Evolutionary conservation across 148 eudicot species (phyloP).

Genomic region (Rhododendron vialii): DNA sequence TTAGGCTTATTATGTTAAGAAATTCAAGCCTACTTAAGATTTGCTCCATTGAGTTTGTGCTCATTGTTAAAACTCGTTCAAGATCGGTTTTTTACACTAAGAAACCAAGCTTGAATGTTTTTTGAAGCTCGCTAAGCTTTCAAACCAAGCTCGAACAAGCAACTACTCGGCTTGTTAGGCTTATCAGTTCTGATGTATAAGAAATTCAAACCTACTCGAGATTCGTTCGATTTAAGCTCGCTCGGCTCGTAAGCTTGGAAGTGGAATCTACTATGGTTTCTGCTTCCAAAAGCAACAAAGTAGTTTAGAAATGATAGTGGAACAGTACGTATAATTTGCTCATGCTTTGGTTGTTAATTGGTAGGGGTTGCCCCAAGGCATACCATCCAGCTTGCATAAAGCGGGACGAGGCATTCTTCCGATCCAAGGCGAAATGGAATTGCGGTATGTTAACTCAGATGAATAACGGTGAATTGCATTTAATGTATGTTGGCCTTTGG

Average conservation of each 20-base stretch:
- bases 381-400: slow-evolving; percentile 91
- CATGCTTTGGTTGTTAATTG: background rate
- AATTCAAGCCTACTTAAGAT: too few relatives aligned
- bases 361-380: slow-evolving; percentile 89
- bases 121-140: too few relatives aligned
- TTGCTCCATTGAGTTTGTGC: background rate
- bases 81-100: background rate
- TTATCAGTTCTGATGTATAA: background rate
- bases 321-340: background rate
- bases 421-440: slow-evolving; percentile 57
- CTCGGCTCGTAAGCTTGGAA: background rate
- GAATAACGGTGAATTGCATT: background rate
- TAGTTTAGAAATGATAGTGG: background rate
- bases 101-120: too few relatives aligned
- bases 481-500: background rate
- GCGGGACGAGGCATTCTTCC: slow-evolving; percentile 78
- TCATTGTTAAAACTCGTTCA: background rate
- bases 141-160: too few relatives aligned
- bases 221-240: background rate
- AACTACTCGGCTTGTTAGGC: background rate
- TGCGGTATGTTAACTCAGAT: slow-evolving; percentile 52
- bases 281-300: background rate
- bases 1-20: background rate
- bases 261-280: background rate
- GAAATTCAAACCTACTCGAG: background rate